phyloP scores from a whole-genome alignment of 2,329 filamentous ascomycete species.

The Immersiporthe knoxdaviesiana region DNA sequence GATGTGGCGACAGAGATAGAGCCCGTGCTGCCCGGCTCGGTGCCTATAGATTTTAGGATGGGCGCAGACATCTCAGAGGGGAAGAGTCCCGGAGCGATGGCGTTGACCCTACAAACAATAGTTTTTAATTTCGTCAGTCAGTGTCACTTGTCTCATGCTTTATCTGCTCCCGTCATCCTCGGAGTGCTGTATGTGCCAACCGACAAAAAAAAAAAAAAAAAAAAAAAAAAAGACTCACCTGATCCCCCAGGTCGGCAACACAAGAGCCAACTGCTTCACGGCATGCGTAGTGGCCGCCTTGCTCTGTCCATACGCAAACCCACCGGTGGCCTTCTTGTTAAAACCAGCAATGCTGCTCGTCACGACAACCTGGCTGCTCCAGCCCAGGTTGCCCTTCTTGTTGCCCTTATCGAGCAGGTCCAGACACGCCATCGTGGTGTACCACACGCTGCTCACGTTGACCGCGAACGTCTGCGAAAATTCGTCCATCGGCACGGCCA shows the following conservation, averaged over 20 bases:
- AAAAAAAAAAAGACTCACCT: conserved; percentile 27
- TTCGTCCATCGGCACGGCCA: conserved; percentile 62
- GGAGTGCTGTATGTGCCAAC: too few species aligned
- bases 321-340: conserved; percentile 72
- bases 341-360: conserved; percentile 76
- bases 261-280: conserved; percentile 71
- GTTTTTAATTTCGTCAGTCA: conserved; percentile 10
- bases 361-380: conserved; percentile 65
- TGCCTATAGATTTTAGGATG: conserved; percentile 45
- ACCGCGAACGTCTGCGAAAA: conserved; percentile 72
- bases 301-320: conserved; percentile 76
- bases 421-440: conserved; percentile 72
- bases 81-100: conserved; percentile 57
- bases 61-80: conserved; percentile 62
- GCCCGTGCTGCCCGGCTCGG: conserved; percentile 37
- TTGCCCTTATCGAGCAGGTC: conserved; percentile 69
- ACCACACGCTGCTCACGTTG: conserved; percentile 74
- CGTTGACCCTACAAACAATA: conserved; percentile 45
- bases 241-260: conserved; percentile 65
- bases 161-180: neutral
- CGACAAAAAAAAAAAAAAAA: too few species aligned
- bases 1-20: conserved; percentile 43
- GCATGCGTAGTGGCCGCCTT: conserved; percentile 77
- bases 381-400: conserved; percentile 59
- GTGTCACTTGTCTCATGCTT: neutral